Evolutionary conservation across 148 eudicot genomes (phyloP), one percentile per base, ranked within the genome.

Genomic region (Vaccinium myrtillus): DNA sequence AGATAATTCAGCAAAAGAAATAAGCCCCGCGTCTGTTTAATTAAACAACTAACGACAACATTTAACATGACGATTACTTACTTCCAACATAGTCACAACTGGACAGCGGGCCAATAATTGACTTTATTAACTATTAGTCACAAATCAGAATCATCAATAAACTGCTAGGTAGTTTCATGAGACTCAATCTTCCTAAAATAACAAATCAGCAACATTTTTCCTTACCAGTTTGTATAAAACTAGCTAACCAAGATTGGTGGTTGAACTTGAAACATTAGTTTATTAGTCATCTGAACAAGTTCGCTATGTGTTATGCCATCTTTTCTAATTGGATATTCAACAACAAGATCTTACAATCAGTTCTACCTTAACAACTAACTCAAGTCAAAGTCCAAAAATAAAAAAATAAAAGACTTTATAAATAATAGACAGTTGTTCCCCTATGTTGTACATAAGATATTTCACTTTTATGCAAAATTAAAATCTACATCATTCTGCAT

Each of bases 1-100:
- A 89, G 11, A 73, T 23, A 84, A 85, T 63, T 56, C 54, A 69
- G 36, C 50, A 82, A 83, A 81, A 83, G 2, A 82, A 49, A 23
- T 30, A 32, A 18, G 39, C 16, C 49, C 12, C 9, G 55, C 23
- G 54, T 56, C 12, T 54, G 23, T 50, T 23, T 5, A 19, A 19
- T 70, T 1, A 15, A 65, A 50, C 6, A 36, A 1, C 13, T 27
- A 19, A 79, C 15, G 6, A 78, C 77, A 77, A 32, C 21, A 83
- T 10, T 32, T 46, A 83, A 14, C 36, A 27, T 65, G 18, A 46
- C 27, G 1, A 81, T 48, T n/a, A 59, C 27, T 48, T 50, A 30
- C 25, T 65, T 63, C n/a, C 76, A 50, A 14, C 25, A 9, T 48
- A 25, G 50, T 79, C 65, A 77, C 43, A 32, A 76, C 21, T 39